Base-by-base conservation (phyloP, 129 eudicot species). In the Kitagawia praeruptora region DNA sequence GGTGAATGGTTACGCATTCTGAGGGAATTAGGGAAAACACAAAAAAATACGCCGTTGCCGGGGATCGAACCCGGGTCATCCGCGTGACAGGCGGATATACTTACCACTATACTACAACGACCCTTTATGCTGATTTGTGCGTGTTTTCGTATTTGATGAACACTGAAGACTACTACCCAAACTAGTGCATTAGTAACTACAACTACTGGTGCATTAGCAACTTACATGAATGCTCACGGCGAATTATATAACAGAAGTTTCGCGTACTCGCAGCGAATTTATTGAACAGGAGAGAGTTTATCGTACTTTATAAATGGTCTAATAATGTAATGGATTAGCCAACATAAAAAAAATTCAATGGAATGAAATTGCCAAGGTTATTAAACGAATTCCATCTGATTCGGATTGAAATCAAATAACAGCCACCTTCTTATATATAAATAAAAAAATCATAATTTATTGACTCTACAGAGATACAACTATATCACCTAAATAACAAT, bases 1-100 rank as follows among this genome's bases (percentile, higher is more conserved):
- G 53, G 56, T 49, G 56, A 15, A 3, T 47, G 53, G 56, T 16
- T 21, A 15, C 16, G 23, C 23, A 49, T 49, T 49, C 16, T 0
- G 2, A 6, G 9, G 70, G 34, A 3, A n/a, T 44, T 42, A 34
- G 37, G 2, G 9, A 58, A 66, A 66, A 64, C 6, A 19, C 6
- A 31, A 66, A 66, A 34, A 6, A 34, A 0, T 0, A 37, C 93
- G 92, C 92, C 96, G 93, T 75, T 93, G 96, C 92, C 96, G 96
- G 96, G 96, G 93, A 90, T 90, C 93, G 89, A 93, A 93, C 96
- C 93, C 96, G 93, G 92, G 94, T 93, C 92, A 85, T 92, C 96
- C 91, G 89, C 91, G 92, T 90, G 92, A 93, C 94, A 93, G 92
- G 92, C 98, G 94, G 92, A 92, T 85, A 93, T 87, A 93, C 98